Conservation (phyloP, 2,329 filamentous ascomycete genomes). For the Hypoxylon sp. region DNA sequence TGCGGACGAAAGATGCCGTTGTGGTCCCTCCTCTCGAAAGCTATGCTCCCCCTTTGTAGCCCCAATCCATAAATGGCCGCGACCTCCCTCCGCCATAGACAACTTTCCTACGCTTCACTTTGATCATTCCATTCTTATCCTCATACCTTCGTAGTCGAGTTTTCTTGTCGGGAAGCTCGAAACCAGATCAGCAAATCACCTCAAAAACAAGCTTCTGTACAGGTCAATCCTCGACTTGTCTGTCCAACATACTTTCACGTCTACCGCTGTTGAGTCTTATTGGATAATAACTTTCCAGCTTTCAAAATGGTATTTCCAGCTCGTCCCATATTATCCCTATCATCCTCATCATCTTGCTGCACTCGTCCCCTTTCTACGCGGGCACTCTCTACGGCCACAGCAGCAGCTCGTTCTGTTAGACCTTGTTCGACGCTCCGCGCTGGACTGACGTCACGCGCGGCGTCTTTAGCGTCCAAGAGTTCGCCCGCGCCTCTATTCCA, state of each 20-base stretch:
- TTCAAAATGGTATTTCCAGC: conserved; percentile 64
- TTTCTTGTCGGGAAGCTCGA: conserved; percentile 8
- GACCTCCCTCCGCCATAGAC: conserved; percentile 28
- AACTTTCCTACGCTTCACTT: conserved; percentile 13
- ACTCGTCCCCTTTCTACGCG: conserved; percentile 41
- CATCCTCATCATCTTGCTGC: conserved; percentile 59
- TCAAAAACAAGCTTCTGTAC: conserved; percentile 15
- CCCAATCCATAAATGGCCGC: conserved; percentile 39
- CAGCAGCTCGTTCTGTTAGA: conserved; percentile 41
- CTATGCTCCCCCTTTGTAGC: conserved; percentile 19
- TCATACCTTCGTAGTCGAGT: conserved; percentile 30
- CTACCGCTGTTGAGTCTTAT: conserved; percentile 5
- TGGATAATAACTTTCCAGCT: conserved; percentile 18
- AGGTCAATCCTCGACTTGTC: conserved; percentile 12
- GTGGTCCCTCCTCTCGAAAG: conserved; percentile 9
- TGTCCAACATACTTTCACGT: conserved; percentile 4
- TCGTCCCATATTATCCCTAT: conserved; percentile 65
- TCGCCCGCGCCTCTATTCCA: conserved; percentile 45
- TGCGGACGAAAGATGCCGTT: conserved; percentile 25
- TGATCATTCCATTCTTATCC: conserved; percentile 26
- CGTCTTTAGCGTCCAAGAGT: conserved; percentile 34
- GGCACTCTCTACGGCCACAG: conserved; percentile 40
- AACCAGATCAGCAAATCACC: conserved; percentile 9
- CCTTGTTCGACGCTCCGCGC: conserved; percentile 37
- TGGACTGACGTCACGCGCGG: conserved; percentile 41